Conservation (phyloP, 768 basidiomycete species). For the Boletellus ananas region DNA sequence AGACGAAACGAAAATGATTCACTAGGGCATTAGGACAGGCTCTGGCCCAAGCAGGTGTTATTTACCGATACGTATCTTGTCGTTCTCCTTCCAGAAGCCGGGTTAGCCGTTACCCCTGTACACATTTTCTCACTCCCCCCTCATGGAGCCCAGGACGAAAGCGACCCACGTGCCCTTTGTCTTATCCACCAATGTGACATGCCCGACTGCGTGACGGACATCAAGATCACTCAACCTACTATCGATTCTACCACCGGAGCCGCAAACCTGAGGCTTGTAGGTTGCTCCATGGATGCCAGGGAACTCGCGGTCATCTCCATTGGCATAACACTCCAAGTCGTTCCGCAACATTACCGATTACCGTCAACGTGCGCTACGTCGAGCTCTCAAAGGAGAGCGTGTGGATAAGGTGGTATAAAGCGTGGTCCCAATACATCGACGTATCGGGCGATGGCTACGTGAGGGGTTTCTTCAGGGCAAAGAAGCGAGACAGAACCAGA, state of each 20-base stretch:
- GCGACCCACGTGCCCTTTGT: neutral
- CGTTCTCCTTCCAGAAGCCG: neutral
- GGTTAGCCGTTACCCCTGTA: neutral
- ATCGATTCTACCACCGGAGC: neutral
- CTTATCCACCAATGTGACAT: neutral
- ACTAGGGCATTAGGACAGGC: too few relatives aligned
- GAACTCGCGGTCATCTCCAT: neutral
- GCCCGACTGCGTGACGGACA: fast-evolving
- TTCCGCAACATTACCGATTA: neutral
- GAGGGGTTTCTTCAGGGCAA: neutral
- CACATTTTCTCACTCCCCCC: neutral
- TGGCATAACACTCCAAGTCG: neutral
- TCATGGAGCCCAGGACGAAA: neutral
- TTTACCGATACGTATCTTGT: neutral
- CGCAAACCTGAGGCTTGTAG: neutral
- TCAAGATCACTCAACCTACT: neutral
- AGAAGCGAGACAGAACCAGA: too few relatives aligned
- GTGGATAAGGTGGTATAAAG: fast-evolving
- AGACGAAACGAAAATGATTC: too few relatives aligned
- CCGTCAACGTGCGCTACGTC: neutral
- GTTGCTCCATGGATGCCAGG: fast-evolving
- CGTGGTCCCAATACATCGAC: neutral
- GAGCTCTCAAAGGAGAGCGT: neutral
- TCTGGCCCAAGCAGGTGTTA: neutral
- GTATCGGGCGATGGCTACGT: neutral